These are phyloP conservation scores for Lenwebbia sp. DNA, from an alignment of 345 rosid genomes.

Conservation along the genomic window DNA sequence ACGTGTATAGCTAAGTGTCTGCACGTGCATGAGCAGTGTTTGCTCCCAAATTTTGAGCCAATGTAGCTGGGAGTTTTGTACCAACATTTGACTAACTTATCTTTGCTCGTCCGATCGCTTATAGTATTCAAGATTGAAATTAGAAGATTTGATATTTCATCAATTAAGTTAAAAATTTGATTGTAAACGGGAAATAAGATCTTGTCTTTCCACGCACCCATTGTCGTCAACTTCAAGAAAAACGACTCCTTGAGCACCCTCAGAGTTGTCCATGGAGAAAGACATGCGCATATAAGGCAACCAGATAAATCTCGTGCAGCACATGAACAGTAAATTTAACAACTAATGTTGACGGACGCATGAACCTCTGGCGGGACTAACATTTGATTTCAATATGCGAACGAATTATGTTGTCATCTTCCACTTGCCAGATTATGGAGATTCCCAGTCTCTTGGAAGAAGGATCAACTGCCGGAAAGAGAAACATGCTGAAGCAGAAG, in stretches of 20 bases:
- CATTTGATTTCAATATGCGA: neutral
- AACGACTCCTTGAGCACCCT: neutral
- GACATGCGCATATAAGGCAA: neutral
- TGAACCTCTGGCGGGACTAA: neutral
- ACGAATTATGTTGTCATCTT: neutral
- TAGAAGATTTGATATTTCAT: neutral
- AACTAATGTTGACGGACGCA: neutral
- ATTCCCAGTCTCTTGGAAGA: constrained; percentile 87
- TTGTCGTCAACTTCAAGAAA: neutral
- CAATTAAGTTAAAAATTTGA: neutral
- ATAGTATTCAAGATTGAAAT: neutral
- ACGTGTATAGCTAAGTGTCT: neutral
- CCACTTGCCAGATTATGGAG: constrained; percentile 68
- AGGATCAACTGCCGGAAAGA: constrained; percentile 67
- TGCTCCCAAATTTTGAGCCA: neutral
- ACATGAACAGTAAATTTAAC: neutral
- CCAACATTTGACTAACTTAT: neutral
- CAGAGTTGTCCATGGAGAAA: neutral
- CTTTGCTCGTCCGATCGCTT: neutral
- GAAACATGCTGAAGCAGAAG: constrained; percentile 63
- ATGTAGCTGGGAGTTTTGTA: neutral
- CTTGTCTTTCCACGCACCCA: neutral
- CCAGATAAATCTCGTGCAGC: neutral
- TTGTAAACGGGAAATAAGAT: neutral
- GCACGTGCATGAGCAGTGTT: neutral